Evolutionary conservation across 345 rosid species (phyloP).

Genomic region (Corchorus olitorius): DNA sequence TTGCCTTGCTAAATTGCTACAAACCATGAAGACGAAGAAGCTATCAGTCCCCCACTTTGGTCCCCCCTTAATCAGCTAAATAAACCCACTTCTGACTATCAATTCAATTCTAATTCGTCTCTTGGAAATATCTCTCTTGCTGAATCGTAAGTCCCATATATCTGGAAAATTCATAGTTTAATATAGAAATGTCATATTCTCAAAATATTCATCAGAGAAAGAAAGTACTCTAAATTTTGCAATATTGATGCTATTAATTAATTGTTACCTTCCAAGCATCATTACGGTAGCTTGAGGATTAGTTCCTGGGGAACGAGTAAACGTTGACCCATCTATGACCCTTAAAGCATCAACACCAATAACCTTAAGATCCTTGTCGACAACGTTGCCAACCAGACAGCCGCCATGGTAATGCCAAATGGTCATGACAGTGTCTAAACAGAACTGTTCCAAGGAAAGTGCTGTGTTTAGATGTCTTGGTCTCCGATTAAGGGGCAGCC

Average conservation of each 20-base stretch:
- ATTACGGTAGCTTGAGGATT: slow-evolving; percentile 81
- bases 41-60: neutral
- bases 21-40: neutral
- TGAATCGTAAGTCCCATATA: slow-evolving; percentile 52
- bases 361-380: slow-evolving; percentile 57
- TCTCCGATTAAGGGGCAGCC: slow-evolving; percentile 60
- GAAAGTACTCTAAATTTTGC: too few relatives aligned
- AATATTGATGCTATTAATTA: neutral
- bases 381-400: slow-evolving; percentile 63
- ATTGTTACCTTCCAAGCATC: slow-evolving; percentile 80
- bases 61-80: neutral
- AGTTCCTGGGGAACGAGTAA: slow-evolving; percentile 60
- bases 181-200: neutral
- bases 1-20: neutral
- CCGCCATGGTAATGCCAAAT: slow-evolving; percentile 86
- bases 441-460: slow-evolving; percentile 60
- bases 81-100: neutral
- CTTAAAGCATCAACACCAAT: slow-evolving; percentile 51
- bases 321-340: slow-evolving; percentile 71
- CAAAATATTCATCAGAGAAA: too few relatives aligned
- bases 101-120: neutral
- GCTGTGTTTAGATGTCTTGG: slow-evolving; percentile 44
- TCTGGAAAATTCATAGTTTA: slow-evolving; percentile 26
- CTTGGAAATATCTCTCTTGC: slow-evolving; percentile 21
- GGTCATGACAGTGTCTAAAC: slow-evolving; percentile 64